These are phyloP conservation scores for Solanum pennellii DNA, from an alignment of 257 asterid species.

Conservation along the genomic window DNA sequence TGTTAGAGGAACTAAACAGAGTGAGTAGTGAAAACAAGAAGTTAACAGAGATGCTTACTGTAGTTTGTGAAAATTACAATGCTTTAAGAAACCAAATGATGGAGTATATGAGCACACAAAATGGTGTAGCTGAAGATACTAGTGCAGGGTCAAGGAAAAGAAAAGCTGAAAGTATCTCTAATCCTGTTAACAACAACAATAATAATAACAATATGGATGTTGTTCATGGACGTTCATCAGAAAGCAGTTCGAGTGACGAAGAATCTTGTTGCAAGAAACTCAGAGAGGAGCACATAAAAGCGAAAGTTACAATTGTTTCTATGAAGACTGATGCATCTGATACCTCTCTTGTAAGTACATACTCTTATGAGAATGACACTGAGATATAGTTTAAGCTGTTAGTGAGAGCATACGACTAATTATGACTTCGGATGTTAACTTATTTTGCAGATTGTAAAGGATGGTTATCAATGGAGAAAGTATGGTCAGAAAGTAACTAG, in stretches of 20 bases:
- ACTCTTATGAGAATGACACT: not conserved
- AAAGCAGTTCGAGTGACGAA: conserved; percentile 81
- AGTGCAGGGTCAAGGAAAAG: conserved; percentile 46
- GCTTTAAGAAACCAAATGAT: conserved; percentile 38
- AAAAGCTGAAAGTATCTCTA: conserved; percentile 31
- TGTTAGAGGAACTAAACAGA: conserved; percentile 62
- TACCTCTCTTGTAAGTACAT: conserved; percentile 67
- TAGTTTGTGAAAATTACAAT: conserved; percentile 68
- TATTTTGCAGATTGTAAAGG: conserved; percentile 60
- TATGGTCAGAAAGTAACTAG: conserved; percentile 95
- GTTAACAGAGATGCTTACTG: conserved; percentile 52
- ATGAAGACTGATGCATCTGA: conserved; percentile 66
- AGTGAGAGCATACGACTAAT: not conserved
- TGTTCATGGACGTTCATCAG: conserved; percentile 17
- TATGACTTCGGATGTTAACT: not conserved
- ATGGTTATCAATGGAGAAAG: conserved; percentile 95
- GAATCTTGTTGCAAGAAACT: conserved; percentile 53
- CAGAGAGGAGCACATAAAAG: conserved; percentile 34
- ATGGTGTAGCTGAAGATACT: not conserved
- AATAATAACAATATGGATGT: conserved; percentile 1
- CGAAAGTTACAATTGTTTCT: conserved; percentile 46
- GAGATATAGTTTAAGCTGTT: not conserved
- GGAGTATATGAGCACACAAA: conserved; percentile 40
- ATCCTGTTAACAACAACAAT: not conserved
- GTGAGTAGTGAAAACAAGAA: conserved; percentile 84